Percentiles rank a stretch among this genome's conserved stretches.
Evolutionary conservation across 108 stramenopile species (phyloP).

Genomic region (Cyclotella choctawhatcheeana): DNA sequence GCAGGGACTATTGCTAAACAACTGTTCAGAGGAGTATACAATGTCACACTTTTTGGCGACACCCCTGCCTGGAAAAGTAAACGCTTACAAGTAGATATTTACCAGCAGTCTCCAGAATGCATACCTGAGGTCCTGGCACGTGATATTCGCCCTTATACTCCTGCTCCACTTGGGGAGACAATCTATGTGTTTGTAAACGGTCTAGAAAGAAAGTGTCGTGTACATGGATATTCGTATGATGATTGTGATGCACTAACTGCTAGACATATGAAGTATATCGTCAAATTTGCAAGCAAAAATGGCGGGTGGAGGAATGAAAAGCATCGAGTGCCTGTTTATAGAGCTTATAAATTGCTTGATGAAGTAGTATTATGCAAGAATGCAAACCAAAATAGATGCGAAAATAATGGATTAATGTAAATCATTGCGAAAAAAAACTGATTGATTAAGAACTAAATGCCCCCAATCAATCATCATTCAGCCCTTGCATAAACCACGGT

Average conservation of each 20-base stretch:
- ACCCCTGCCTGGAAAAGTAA: conserved; percentile 17
- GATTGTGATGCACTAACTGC: background rate
- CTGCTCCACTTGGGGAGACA: conserved; percentile 5
- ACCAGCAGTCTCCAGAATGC: background rate
- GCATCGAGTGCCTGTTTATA: conserved; percentile 3
- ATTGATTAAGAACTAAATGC: no score
- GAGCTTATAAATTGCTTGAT: background rate
- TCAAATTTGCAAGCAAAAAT: conserved; percentile 1
- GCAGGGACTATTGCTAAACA: background rate
- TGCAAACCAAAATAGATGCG: no score
- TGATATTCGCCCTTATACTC: conserved; percentile 12
- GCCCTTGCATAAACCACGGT: no score
- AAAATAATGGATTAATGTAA: no score
- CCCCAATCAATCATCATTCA: no score
- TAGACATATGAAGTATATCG: background rate
- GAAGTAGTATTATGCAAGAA: no score
- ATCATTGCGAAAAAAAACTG: no score
- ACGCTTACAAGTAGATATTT: background rate
- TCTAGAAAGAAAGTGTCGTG: conserved; percentile 9
- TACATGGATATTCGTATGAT: conserved; percentile 13
- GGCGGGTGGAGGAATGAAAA: conserved; percentile 1
- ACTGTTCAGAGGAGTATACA: conserved; percentile 14
- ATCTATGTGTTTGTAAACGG: conserved; percentile 13
- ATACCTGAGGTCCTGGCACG: conserved; percentile 13
- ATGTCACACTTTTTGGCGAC: conserved; percentile 3